Base-by-base conservation (phyloP, 2,329 filamentous ascomycete genomes). In the Rutstroemia sp. region DNA sequence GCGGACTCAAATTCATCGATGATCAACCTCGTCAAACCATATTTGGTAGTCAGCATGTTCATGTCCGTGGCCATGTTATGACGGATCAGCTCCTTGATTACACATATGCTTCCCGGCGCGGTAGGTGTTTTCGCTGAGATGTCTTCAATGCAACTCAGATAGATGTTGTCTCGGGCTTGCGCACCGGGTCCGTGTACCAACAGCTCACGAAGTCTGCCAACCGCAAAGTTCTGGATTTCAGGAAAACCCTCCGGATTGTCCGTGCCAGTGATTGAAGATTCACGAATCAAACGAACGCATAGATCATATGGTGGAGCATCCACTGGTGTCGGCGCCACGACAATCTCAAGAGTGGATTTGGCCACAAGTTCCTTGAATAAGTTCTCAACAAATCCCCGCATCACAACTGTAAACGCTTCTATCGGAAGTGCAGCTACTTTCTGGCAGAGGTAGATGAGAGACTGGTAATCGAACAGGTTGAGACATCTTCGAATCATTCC, bases 31-130 rank as follows among this genome's bases (percentile, higher is more conserved):
- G 83, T 79, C 48, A 90, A 70, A 59, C 82, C 77, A 65, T 86
- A 79, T n/a, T 86, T 77, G 6, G 76, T 71, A 8, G 81, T 78
- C 50, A 90, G 71, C n/a, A 73, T 70, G 27, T 74, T 75, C 21
- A 89, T 69, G 58, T 87, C 83, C 7, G 71, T 72, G 3, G 65
- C 64, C 39, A 78, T 66, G 39, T 77, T 71, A 19, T 71, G 72
- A 8, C 73, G 72, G n/a, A 80, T 72, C 17, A 82, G 67, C 47
- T 76, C 71, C 51, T 68, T 73, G 48, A 90, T 73, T 16, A 84
- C 84, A 66, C 83, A 86, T 19, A 92, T 78, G 63, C 88, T 94
- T 1, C 89, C 89, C 6, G 88, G 78, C 0, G 86, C 83, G 14
- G 83, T 86, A 9, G 73, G 60, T 1, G 84, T 85, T 67, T 79